These are phyloP conservation scores for Raddia distichophylla DNA, from an alignment of 176 grass and related monocot species.

Conservation along the genomic window DNA sequence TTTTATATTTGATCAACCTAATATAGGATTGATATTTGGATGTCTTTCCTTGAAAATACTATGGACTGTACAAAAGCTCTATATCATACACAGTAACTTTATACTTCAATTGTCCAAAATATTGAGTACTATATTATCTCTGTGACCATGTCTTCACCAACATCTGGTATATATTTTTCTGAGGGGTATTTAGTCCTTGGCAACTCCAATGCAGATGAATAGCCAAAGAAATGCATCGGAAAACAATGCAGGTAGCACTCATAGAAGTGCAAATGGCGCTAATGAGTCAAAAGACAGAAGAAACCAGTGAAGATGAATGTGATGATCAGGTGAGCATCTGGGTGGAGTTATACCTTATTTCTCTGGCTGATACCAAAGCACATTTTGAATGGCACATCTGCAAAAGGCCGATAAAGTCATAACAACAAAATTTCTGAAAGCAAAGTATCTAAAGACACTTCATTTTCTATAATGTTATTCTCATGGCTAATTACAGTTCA, in stretches of 20 bases:
- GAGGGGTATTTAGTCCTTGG: slow-evolving; percentile 19
- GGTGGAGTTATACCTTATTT: too few species aligned
- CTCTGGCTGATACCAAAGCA: too few species aligned
- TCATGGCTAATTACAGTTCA: not conserved
- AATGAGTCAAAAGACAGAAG: too few species aligned
- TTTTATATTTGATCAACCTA: slow-evolving; percentile 11
- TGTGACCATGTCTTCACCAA: not conserved
- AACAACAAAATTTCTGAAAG: too few species aligned
- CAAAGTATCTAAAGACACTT: not conserved
- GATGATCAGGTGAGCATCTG: too few species aligned
- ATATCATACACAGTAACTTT: not conserved
- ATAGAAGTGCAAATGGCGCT: slow-evolving; percentile 58
- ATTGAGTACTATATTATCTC: not conserved
- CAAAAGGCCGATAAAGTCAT: too few species aligned
- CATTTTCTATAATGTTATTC: slow-evolving; percentile 8
- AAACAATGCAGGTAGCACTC: slow-evolving; percentile 75
- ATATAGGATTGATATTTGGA: not conserved
- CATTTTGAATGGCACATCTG: too few species aligned
- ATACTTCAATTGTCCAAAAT: slow-evolving; percentile 7
- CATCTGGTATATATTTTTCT: slow-evolving; percentile 23
- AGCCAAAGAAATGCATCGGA: slow-evolving; percentile 72
- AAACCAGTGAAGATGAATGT: too few species aligned
- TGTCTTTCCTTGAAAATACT: not conserved
- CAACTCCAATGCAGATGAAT: slow-evolving; percentile 61
- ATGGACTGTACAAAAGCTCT: not conserved